Evolutionary conservation across 768 basidiomycete species (phyloP), one percentile per base, ranked within the genome.

Genomic region (Suillus subluteus): DNA sequence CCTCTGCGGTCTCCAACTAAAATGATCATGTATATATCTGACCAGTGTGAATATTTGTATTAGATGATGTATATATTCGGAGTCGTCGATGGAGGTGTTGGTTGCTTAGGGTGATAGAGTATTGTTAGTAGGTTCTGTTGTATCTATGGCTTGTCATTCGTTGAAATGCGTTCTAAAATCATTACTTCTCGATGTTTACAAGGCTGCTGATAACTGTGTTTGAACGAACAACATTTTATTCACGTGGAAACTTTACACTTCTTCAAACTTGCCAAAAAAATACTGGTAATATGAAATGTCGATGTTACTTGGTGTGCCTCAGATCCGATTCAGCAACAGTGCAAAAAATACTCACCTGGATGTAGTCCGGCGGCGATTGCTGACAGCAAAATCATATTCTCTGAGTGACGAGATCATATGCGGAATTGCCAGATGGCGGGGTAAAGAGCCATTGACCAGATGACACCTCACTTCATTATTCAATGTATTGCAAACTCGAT

Each of bases 1-100:
- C 82, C 15, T n/a, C 61, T 43, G 63, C 52, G 4, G 21, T 18
- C 4, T 40, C 37, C 15, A 64, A 64, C 59, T 64, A 59, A 30
- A 55, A 63, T 3, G n/a, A 56, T 32, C 21, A 7, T n/a, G 21
- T n/a, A 37, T 35, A 13, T 0, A 7, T 37, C 6, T n/a, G 5
- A 21, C 6, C 18, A 26, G 15, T 30, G 30, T 5, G 16, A 32
- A 55, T 32, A 32, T 55, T 55, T 30, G n/a, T 56, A 21, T 35
- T 6, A 32, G 54, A 32, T 21, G 9, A 16, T 6, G 8, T 16
- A 5, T 54, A 54, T 55, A 35, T 21, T 21, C 18, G 18, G 9
- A 32, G 18, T 35, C 4, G 32, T 55, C 32, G 32, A 35, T 32
- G 32, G 6, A 32, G 3, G 6, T 37, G 21, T 37, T 37, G 6